These are phyloP conservation scores for Aegle marmelos DNA, from an alignment of 345 rosid genomes.

Conservation along the genomic window DNA sequence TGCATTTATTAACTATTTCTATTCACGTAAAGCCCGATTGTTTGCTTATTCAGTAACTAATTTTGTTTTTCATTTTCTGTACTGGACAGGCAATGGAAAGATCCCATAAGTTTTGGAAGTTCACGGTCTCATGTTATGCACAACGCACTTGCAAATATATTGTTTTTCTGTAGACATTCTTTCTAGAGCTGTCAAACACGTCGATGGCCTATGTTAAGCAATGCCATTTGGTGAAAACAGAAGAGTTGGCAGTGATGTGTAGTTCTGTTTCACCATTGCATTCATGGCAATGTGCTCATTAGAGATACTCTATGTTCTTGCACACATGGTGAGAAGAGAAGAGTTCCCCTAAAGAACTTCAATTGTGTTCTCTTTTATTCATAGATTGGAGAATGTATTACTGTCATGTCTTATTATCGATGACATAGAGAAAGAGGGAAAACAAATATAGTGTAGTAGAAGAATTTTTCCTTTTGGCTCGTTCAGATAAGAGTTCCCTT, in stretches of 20 bases:
- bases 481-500: background rate
- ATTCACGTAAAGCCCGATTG: too few species aligned
- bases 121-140: background rate
- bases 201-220: background rate
- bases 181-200: background rate
- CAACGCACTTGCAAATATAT: background rate
- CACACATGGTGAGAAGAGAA: background rate
- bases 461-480: background rate
- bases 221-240: background rate
- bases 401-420: too few species aligned
- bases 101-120: background rate
- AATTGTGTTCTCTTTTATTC: background rate
- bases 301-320: background rate
- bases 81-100: background rate
- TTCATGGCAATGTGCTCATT: background rate
- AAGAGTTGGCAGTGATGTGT: background rate
- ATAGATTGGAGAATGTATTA: background rate
- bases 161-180: too few species aligned
- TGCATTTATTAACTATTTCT: too few species aligned
- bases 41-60: background rate
- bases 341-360: background rate
- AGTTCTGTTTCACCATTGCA: background rate
- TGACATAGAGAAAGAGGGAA: too few species aligned
- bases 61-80: background rate
- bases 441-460: too few species aligned